phyloP scores from a whole-genome alignment of 2,329 filamentous ascomycete species.

The Xylaria sp. region DNA sequence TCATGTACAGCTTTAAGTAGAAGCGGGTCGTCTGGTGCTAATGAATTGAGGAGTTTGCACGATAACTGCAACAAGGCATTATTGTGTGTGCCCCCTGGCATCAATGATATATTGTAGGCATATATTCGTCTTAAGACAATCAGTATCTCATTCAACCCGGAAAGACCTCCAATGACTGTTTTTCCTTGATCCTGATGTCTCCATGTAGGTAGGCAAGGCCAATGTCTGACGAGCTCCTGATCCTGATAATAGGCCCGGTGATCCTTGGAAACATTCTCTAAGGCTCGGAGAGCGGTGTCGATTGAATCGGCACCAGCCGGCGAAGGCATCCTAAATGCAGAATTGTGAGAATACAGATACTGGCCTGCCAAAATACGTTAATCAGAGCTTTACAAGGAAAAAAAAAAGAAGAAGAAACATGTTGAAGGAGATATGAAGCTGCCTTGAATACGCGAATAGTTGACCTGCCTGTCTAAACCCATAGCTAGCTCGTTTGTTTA shows the following conservation, averaged over 20 bases:
- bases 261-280: background rate
- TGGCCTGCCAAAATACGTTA: background rate
- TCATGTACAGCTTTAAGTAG: background rate
- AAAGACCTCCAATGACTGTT: background rate
- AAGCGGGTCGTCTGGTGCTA: background rate
- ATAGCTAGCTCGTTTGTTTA: too few species aligned
- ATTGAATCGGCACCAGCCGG: background rate
- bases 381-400: background rate
- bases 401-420: background rate
- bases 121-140: constrained; percentile 4
- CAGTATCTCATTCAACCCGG: background rate
- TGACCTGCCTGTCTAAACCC: background rate
- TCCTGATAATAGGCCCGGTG: background rate
- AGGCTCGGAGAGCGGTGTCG: background rate
- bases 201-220: background rate
- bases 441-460: background rate
- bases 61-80: background rate
- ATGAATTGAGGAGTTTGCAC: background rate
- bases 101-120: background rate
- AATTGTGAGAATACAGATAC: background rate
- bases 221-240: background rate
- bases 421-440: background rate
- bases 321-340: background rate
- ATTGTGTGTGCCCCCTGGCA: background rate
- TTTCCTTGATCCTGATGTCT: background rate